Percentiles rank a stretch among this genome's conserved stretches.
Evolutionary conservation across 805 yeast genomes (phyloP).

Genomic region (Jamesozyma hellenica): DNA sequence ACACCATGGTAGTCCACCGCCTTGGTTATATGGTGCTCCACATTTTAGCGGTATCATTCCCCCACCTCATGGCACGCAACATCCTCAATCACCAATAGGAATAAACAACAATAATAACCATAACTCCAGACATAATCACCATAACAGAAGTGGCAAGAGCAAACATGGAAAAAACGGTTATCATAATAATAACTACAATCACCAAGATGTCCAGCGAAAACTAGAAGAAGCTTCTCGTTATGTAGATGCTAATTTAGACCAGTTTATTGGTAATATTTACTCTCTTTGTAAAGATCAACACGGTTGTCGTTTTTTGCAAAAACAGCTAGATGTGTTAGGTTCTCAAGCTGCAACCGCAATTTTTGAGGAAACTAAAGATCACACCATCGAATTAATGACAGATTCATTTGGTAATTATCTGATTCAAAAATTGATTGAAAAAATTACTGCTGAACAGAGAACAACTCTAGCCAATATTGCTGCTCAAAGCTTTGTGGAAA

Average conservation of each 20-base stretch:
- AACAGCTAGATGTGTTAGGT: slow-evolving; percentile 62
- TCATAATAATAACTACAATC: slow-evolving; percentile 6
- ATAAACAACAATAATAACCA: slow-evolving; percentile 12
- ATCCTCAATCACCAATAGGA: slow-evolving; percentile 8
- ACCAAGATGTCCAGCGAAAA: slow-evolving; percentile 10
- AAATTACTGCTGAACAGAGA: slow-evolving; percentile 60
- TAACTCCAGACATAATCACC: slow-evolving; percentile 2
- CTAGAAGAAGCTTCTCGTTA: slow-evolving; percentile 61
- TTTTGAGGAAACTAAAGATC: slow-evolving; percentile 67
- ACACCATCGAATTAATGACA: slow-evolving; percentile 79
- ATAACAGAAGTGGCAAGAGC: slow-evolving; percentile 5
- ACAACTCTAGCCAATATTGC: slow-evolving; percentile 59
- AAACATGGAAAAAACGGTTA: slow-evolving; percentile 10
- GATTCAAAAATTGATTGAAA: slow-evolving; percentile 81
- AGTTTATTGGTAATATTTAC: slow-evolving; percentile 63
- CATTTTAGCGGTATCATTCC: slow-evolving; percentile 24
- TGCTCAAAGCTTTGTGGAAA: slow-evolving; percentile 59
- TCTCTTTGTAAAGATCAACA: slow-evolving; percentile 90
- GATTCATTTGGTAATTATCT: slow-evolving; percentile 97
- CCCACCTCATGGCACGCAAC: slow-evolving; percentile 15
- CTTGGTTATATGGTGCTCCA: slow-evolving; percentile 27
- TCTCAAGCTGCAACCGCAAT: slow-evolving; percentile 61
- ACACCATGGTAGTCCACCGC: slow-evolving; percentile 23
- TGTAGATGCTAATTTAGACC: slow-evolving; percentile 55
- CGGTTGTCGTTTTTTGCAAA: slow-evolving; percentile 87